Evolutionary conservation across 116 monocot genomes (phyloP).

Genomic region (Cymodocea nodosa): DNA sequence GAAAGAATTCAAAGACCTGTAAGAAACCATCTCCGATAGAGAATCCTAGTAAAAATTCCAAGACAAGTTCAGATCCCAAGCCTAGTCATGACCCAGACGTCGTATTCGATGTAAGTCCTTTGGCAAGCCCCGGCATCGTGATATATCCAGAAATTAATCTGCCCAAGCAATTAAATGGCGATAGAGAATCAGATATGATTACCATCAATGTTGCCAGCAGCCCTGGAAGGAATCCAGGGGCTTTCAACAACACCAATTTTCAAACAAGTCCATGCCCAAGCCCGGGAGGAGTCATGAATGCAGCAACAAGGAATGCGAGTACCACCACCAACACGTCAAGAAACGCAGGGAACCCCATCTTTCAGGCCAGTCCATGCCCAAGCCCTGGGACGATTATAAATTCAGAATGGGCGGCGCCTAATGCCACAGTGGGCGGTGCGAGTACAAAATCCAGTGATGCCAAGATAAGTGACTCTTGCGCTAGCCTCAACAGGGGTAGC

Average conservation of each 20-base stretch:
- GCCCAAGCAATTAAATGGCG: background rate
- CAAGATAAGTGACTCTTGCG: conserved; percentile 6
- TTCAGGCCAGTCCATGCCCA: background rate
- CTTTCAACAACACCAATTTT: background rate
- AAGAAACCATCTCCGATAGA: background rate
- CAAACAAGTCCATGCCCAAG: background rate
- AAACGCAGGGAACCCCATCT: background rate
- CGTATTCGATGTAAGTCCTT: background rate
- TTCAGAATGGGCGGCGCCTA: background rate
- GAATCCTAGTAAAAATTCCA: background rate
- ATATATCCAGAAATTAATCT: background rate
- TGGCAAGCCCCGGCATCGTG: background rate
- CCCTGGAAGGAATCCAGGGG: background rate
- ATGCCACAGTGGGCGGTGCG: background rate
- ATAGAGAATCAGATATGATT: background rate
- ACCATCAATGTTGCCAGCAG: background rate
- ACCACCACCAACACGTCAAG: conserved; percentile 3
- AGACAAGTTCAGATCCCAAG: background rate
- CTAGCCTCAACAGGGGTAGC: background rate
- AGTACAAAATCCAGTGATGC: conserved; percentile 5
- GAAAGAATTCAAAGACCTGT: background rate
- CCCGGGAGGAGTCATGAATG: background rate
- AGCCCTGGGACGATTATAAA: background rate
- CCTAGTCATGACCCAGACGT: background rate
- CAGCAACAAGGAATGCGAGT: background rate